phyloP scores from a whole-genome alignment of 1,284 basidiomycete species.

The Ceratobasidium sp. region DNA sequence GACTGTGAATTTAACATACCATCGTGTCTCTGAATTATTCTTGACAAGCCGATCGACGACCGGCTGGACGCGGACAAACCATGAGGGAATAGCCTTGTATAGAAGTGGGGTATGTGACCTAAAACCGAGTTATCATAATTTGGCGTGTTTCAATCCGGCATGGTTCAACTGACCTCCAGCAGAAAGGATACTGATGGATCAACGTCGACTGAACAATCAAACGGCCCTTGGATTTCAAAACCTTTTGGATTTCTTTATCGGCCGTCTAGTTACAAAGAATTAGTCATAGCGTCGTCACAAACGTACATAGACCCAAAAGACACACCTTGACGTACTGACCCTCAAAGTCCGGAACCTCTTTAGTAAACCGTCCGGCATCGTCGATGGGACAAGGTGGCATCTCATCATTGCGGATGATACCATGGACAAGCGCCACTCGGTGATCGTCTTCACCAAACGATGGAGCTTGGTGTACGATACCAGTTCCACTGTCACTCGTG shows the following conservation, averaged over 20 bases:
- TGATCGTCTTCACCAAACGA: constrained; percentile 99
- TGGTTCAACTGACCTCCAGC: constrained; percentile 83
- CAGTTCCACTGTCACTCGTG: constrained; percentile 93
- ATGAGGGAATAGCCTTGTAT: constrained; percentile 95
- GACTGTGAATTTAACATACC: no score
- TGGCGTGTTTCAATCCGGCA: background rate
- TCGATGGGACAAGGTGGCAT: constrained; percentile 97
- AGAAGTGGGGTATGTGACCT: constrained; percentile 97
- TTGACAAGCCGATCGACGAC: constrained; percentile 88
- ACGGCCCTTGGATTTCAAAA: constrained; percentile 88
- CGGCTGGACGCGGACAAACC: constrained; percentile 94
- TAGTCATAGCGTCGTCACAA: background rate
- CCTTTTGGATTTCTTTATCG: constrained; percentile 94
- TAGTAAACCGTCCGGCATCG: constrained; percentile 89
- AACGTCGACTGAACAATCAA: constrained; percentile 90
- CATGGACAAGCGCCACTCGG: constrained; percentile 88
- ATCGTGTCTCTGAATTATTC: constrained; percentile 92
- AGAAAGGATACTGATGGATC: constrained; percentile 96
- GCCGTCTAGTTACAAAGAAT: constrained; percentile 70
- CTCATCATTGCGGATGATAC: constrained; percentile 85
- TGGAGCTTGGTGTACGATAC: constrained; percentile 98
- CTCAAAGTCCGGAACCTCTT: constrained; percentile 89
- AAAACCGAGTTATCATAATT: constrained; percentile 8
- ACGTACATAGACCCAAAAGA: background rate
- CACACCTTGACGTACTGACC: constrained; percentile 92